A percentile compares a stretch with the other conserved stretches of the same genome.
Evolutionary conservation across 371 early-diverging fungal species (phyloP).

Genomic region (Mortierella sp.): DNA sequence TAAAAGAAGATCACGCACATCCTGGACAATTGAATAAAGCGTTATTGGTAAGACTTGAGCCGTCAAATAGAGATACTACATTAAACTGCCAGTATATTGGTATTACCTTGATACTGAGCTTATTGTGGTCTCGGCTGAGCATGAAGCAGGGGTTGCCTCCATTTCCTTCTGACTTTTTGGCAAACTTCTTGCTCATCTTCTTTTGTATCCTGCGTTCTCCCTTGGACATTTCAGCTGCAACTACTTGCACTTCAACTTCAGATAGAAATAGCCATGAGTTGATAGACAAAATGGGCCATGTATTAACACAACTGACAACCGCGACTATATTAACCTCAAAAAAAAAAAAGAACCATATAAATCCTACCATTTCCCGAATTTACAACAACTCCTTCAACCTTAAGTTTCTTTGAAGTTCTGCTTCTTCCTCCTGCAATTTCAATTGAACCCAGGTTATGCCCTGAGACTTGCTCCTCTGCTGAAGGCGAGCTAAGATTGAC

Average conservation of each 20-base stretch:
- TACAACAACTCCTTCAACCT: not conserved
- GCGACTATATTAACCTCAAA: too few species aligned
- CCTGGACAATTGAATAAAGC: constrained; percentile 12
- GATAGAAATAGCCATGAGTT: too few species aligned
- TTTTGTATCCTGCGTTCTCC: constrained; percentile 30
- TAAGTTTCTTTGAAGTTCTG: not conserved
- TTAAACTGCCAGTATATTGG: not conserved
- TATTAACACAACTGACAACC: too few species aligned
- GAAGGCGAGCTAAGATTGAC: not conserved
- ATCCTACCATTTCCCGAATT: not conserved
- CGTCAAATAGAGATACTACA: too few species aligned
- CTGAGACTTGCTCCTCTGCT: not conserved
- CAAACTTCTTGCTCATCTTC: constrained; percentile 24
- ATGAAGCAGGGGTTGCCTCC: constrained; percentile 44
- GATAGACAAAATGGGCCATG: too few species aligned
- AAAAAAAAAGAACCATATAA: too few species aligned
- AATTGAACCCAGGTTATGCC: not conserved
- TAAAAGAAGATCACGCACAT: constrained; percentile 37
- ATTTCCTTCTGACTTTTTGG: constrained; percentile 17
- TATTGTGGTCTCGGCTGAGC: constrained; percentile 31
- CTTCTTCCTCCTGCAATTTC: not conserved
- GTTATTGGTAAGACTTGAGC: too few species aligned
- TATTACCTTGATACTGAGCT: constrained; percentile 38
- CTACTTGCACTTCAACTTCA: not conserved
- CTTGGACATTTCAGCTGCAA: constrained; percentile 8